Base-by-base conservation (phyloP, 2,329 filamentous ascomycete species). In the Pseudocercospora crystallina region DNA sequence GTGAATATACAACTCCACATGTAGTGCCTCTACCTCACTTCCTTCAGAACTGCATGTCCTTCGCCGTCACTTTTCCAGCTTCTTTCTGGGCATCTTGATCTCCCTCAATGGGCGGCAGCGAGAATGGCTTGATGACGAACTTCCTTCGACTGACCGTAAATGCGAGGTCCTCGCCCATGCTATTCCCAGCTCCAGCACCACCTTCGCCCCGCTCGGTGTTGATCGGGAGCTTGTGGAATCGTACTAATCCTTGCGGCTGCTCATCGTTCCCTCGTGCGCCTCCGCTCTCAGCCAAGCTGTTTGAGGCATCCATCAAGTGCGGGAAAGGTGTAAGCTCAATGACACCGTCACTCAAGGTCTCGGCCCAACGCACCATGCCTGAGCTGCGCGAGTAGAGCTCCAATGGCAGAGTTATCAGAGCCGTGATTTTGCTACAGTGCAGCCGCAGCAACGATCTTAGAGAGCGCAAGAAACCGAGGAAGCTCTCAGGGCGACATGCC, bases 201-300 rank as follows among this genome's bases (percentile, higher is more conserved):
- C 89, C 90, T 2, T 90, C 90, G 1, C 94, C 92, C 59, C 88
- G 89, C 67, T 97, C 92, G 53, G 95, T 89, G 59, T 89, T 85
- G 0, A 96, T 77, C 0, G 94, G 92, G 32, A 97, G 71, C 47
- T 85, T 85, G 68, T 95, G 89, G 0, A 95, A 82, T 55, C 85
- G 87, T 13, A 97, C 73, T 71, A 97, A 82, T 1, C 94, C 94
- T 66, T 97, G 92, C 1, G 87, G 85, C 50, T 86, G 83, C 51
- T 95, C 90, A 53, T 89, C 86, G 3, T 80, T 76, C 35, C 78
- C 73, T 39, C 80, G 80, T 2, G 80, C 75, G 4, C 80, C 72
- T 9, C 73, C 72, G 7, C 69, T 73, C 34, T 71, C 69, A 2
- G 72, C 69, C 5, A 73, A 63, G 17, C 57, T 61, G 37, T 61